Evolutionary conservation across 352 stramenopile species (phyloP).

Genomic region (Halophytophthora batemanensis): DNA sequence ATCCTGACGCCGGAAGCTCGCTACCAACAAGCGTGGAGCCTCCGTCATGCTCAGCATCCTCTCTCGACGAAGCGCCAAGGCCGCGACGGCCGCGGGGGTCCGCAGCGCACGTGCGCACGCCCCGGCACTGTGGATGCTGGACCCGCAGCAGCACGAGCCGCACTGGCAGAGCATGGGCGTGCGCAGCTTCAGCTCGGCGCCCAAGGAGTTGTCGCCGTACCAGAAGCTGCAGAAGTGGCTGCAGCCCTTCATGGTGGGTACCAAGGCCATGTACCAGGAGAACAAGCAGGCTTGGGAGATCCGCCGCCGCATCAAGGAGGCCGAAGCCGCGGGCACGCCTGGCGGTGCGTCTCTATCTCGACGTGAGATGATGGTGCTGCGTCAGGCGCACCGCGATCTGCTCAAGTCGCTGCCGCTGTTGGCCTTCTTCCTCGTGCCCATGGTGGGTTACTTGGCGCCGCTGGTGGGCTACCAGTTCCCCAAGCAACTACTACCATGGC

Average conservation of each 20-base stretch:
- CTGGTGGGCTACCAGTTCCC: conserved; percentile 83
- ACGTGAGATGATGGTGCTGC: conserved; percentile 78
- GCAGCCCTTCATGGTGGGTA: conserved; percentile 72
- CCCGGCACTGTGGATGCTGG: too few relatives aligned
- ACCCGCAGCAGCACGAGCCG: too few relatives aligned
- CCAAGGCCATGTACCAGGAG: conserved; percentile 65
- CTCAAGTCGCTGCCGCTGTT: conserved; percentile 80
- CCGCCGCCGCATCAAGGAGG: conserved; percentile 49
- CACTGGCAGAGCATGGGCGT: too few relatives aligned
- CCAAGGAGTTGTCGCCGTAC: conserved; percentile 54
- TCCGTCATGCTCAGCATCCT: too few relatives aligned
- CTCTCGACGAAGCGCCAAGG: too few relatives aligned
- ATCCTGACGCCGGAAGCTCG: too few relatives aligned
- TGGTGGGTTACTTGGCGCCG: conserved; percentile 69
- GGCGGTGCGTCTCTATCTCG: too few relatives aligned
- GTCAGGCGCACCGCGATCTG: conserved; percentile 79
- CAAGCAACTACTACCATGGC: conserved; percentile 80
- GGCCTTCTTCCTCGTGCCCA: conserved; percentile 67
- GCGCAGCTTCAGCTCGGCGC: conserved; percentile 16
- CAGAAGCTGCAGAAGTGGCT: conserved; percentile 84
- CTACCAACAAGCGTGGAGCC: too few relatives aligned
- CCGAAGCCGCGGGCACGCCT: conserved; percentile 10
- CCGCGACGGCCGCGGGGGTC: too few relatives aligned
- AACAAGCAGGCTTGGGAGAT: conserved; percentile 80
- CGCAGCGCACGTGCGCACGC: too few relatives aligned